Evolutionary conservation across 345 rosid species (phyloP), one percentile per base, ranked within the genome.

Genomic region (Raphanus sativus): DNA sequence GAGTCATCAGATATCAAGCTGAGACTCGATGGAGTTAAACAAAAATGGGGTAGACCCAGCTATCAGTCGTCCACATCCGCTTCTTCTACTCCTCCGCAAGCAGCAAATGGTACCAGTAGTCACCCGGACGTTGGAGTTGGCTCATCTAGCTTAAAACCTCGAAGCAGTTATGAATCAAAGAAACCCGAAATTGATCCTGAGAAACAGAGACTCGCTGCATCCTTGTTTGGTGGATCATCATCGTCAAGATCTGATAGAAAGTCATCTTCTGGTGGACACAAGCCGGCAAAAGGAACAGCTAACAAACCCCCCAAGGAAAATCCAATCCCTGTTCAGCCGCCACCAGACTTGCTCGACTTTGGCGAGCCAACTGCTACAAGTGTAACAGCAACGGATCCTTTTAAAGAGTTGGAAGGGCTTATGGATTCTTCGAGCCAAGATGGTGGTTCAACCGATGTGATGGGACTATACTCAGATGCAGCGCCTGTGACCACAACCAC

Each of bases 191-290:
- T 91, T 26, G 81, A 91, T 66, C 85, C 89, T 16, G 98, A 93
- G 83, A 95, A 91, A 83, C 94, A 93, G 89, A 93, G 88, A 86
- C 99, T 95, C n/a, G 99, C 97, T 70, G 99, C 98, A 61, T 92
- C 99, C 40, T 75, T 95, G 69, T 95, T 95, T 77, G 98, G 99
- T 58, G 87, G 93, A 73, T 82, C 92, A 63, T 85, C 92, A 73
- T 30, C 82, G 25, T 68, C 79, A 56, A 91, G 86, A 81, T 34
- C 82, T 34, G 96, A 89, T 74, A 89, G 77, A 84, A 88, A 85
- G 75, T 65, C 85, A 66, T 72, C 90, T 67, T 77, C 93, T 67
- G 54, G 85, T 69, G 86, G 88, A 56, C 89, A 84, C 59, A 87
- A 81, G 84, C 82, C 63, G 52, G 79, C 77, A 40, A 91, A 86